Base-by-base conservation (phyloP, 129 eudicot genomes). In the Artemisia tridentata region DNA sequence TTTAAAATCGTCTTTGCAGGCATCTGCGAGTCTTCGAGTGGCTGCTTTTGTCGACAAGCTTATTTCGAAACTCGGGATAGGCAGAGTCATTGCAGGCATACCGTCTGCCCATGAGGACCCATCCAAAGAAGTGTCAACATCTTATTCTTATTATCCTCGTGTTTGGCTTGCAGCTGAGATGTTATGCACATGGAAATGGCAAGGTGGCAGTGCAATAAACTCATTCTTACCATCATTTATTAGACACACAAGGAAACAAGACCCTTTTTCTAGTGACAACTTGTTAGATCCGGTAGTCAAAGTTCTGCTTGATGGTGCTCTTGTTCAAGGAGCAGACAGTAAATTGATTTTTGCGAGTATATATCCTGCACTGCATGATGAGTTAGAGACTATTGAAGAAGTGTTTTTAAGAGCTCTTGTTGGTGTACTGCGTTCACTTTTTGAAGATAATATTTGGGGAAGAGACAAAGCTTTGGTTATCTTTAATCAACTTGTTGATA, bases 121-220 rank as follows among this genome's bases (percentile, higher is more conserved):
- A 71, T 61, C 56, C 11, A 27, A 20, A 18, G 80, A 85, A 60
- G 66, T 47, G 57, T 56, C 47, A 67, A 12, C 74, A 66, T 64
- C 81, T 65, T 69, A 63, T 68, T 67, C 75, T 72, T 53, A 31
- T 56, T 68, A 61, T 67, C 64, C 78, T 45, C 97, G 91, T 69
- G 92, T 88, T 49, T 93, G 99, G 99, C 87, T 93, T 72, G 99
- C 96, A 45, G 88, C 89, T 49, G 96, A 93, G 83, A 84, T 93
- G 58, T 72, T 93, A 71, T 93, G 97, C 93, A 79, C 97, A 65
- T 93, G 99, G 99, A 82, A 90, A 69, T 93, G 99, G 99, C 71
- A 76, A 75, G 85, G 89, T 60, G 97, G 97, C 62, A 87, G 91
- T 73, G 96, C 79, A 75, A 57, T 82, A 54, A 75, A 72, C 78